Evolutionary conservation across 805 yeast genomes (phyloP), one percentile per base, ranked within the genome.

Genomic region (Ogataea nakhonphanomensis): DNA sequence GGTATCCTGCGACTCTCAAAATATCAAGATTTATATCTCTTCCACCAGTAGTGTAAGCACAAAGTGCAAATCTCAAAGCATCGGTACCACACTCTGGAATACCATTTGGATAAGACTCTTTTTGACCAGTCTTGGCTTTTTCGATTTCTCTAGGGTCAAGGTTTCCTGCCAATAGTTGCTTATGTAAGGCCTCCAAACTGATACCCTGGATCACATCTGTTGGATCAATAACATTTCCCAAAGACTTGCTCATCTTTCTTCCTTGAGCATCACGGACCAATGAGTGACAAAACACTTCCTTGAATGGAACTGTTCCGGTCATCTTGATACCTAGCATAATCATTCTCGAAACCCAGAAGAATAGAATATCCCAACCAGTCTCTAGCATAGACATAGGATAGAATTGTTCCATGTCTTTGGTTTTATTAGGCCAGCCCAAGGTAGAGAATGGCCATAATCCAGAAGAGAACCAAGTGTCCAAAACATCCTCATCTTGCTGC

Each of bases 1-100:
- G 81, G 81, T 93, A 93, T 59, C 98, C 99, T 65, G 93, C 98
- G 53, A 93, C 96, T 70, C 98, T 84, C 64, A 88, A 72, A 55
- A 93, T 89, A 63, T 93, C 97, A 63, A 93, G 75, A 71, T 93
- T 93, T 65, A 93, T 93, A 60, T 93, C 99, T 70, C 98, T 82
- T 56, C 97, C 98, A 70, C 99, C 99, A 35, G 98, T 91, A 38
- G 96, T 84, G 74, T 91, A 93, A 38, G 97, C 96, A 78, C 98
- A 93, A 51, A 91, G 77, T 28, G 99, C 98, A 63, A 93, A 93
- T 72, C 99, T 82, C 70, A 93, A 72, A 32, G 99, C 99, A 67
- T 93, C 99, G 36, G 98, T 90, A 73, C 99, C 99, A 77, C 99
- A 93, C 71, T 93, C 96, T 42, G 98, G 97, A 53, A 91, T 90